Percentiles rank a stretch among this genome's conserved stretches.
phyloP scores from a whole-genome alignment of 495 filamentous ascomycete genomes.

The Jackrogersella multiformis region DNA sequence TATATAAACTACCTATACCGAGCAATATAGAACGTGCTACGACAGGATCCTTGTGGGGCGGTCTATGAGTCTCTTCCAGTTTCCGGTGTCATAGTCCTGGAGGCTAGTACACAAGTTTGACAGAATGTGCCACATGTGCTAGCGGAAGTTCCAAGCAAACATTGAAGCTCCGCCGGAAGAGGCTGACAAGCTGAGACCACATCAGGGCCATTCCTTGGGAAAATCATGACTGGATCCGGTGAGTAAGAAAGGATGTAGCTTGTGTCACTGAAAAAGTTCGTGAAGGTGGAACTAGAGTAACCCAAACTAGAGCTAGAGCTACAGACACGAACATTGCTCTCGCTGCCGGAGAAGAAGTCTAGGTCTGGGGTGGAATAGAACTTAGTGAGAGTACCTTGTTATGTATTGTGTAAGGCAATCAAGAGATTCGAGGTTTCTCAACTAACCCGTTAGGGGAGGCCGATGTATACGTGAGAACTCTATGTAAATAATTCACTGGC shows the following conservation, averaged over 20 bases:
- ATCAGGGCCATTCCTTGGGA: neutral
- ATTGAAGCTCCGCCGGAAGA: constrained; percentile 7
- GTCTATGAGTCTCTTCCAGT: no score
- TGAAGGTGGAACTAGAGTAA: constrained; percentile 5
- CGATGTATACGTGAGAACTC: neutral
- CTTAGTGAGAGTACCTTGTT: neutral
- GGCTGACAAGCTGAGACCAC: constrained; percentile 5
- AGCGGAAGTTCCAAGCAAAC: neutral
- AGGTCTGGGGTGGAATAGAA: neutral
- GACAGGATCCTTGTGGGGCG: no score
- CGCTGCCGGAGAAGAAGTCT: neutral
- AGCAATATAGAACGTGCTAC: no score
- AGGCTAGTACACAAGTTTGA: neutral
- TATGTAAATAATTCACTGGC: neutral
- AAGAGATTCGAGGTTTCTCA: neutral
- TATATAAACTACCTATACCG: no score
- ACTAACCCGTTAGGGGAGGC: neutral
- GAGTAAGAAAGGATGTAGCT: neutral
- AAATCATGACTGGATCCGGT: neutral
- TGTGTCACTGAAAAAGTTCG: neutral
- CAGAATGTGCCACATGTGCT: neutral
- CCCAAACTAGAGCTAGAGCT: neutral
- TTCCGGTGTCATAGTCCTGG: neutral
- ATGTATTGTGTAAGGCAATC: neutral
- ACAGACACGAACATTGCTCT: neutral